Percentiles rank a stretch among this genome's conserved stretches.
phyloP scores from a whole-genome alignment of 2,329 filamentous ascomycete species.

The Fusarium sp. region DNA sequence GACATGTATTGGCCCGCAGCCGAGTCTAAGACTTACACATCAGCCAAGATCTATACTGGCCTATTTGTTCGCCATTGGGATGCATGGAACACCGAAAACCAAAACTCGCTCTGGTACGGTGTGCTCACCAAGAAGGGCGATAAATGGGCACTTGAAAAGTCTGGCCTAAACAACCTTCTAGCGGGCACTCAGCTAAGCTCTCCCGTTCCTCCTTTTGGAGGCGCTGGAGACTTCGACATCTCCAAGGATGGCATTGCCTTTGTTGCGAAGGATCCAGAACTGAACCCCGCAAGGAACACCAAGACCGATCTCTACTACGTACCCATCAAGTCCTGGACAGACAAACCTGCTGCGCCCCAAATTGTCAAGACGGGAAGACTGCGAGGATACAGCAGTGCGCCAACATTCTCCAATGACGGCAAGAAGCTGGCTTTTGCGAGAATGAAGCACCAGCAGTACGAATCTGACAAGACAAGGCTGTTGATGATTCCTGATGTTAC shows the following conservation, averaged over 20 bases:
- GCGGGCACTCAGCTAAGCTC: constrained; percentile 70
- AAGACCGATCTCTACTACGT: constrained; percentile 86
- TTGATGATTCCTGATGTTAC: constrained; percentile 73
- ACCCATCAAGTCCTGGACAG: constrained; percentile 71
- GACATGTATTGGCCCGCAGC: constrained; percentile 75
- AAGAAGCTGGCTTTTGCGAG: constrained; percentile 79
- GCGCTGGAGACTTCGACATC: constrained; percentile 84
- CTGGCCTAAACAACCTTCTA: constrained; percentile 73
- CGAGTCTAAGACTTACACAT: constrained; percentile 70
- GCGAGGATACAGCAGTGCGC: constrained; percentile 73
- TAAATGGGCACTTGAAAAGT: constrained; percentile 58
- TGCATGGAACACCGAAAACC: constrained; percentile 76
- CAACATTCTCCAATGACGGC: constrained; percentile 81
- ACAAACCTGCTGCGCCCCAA: constrained; percentile 65
- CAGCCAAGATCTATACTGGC: constrained; percentile 78
- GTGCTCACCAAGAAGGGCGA: constrained; percentile 63
- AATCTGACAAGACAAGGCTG: constrained; percentile 78
- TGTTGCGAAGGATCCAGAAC: constrained; percentile 78
- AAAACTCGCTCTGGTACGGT: constrained; percentile 80
- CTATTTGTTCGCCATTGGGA: constrained; percentile 90
- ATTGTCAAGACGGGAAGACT: constrained; percentile 68
- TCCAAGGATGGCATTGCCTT: constrained; percentile 75
- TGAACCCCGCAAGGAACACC: constrained; percentile 80
- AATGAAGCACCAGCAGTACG: constrained; percentile 83
- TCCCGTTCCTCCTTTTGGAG: constrained; percentile 84